Percentiles rank a stretch among this genome's conserved stretches.
Evolutionary conservation across 192 early-diverging fungal species (phyloP).

Genomic region (Funneliformis geosporum): DNA sequence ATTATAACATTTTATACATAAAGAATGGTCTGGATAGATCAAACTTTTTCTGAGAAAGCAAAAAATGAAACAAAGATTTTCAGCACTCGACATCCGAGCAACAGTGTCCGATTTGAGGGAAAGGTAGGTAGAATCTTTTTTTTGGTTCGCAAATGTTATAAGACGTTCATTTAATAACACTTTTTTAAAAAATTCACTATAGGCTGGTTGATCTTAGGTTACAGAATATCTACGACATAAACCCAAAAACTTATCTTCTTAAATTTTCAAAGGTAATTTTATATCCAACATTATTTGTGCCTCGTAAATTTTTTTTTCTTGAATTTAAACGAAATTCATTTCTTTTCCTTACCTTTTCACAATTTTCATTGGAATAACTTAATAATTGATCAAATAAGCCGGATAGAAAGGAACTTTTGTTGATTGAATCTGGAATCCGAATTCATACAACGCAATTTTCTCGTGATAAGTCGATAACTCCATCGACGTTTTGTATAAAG

Average conservation of each 20-base stretch:
- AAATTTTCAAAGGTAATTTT: slow-evolving; percentile 78
- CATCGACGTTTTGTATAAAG: slow-evolving; percentile 86
- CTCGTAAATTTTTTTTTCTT: neutral
- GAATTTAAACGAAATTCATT: no score
- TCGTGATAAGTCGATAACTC: slow-evolving; percentile 83
- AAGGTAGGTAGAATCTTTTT: slow-evolving; percentile 42
- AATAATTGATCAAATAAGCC: slow-evolving; percentile 43
- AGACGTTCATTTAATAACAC: neutral
- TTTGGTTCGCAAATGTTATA: neutral
- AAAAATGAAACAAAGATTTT: slow-evolving; percentile 86
- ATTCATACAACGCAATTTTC: slow-evolving; percentile 89
- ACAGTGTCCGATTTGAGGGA: slow-evolving; percentile 72
- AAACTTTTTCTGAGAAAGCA: no score
- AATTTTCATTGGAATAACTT: neutral
- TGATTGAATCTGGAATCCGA: slow-evolving; percentile 93
- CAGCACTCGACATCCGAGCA: slow-evolving; percentile 85
- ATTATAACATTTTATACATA: no score
- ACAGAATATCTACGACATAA: slow-evolving; percentile 96
- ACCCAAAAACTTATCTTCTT: slow-evolving; percentile 83
- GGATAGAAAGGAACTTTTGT: slow-evolving; percentile 83
- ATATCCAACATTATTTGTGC: neutral
- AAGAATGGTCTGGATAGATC: no score
- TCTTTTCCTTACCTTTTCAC: neutral
- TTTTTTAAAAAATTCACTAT: slow-evolving; percentile 11
- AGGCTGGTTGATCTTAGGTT: slow-evolving; percentile 83